A percentile compares a stretch with the other conserved stretches of the same genome.
Conservation (phyloP, 768 basidiomycete genomes). For the Mycena crocata region DNA sequence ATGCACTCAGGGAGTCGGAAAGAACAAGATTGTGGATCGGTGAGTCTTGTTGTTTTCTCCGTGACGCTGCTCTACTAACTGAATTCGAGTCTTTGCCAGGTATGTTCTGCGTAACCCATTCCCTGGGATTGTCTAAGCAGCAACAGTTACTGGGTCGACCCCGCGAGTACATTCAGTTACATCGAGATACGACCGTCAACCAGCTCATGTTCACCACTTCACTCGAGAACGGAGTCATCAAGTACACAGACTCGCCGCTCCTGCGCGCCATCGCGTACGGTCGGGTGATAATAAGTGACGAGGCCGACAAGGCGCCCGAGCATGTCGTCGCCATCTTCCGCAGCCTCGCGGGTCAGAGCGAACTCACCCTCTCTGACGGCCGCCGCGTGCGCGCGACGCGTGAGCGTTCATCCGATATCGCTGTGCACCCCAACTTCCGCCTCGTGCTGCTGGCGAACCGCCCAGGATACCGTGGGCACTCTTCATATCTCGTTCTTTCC, state of each 20-base stretch:
- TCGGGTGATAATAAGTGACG: slow-evolving; percentile 76
- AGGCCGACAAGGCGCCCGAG: slow-evolving; percentile 80
- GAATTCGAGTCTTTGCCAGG: slow-evolving; percentile 63
- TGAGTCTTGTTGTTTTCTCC: slow-evolving; percentile 36
- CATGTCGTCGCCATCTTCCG: slow-evolving; percentile 80
- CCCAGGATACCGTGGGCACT: slow-evolving; percentile 71
- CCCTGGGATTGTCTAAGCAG: slow-evolving; percentile 6
- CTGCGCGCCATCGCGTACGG: slow-evolving; percentile 71
- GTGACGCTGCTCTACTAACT: slow-evolving; percentile 3
- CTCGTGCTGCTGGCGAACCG: slow-evolving; percentile 74
- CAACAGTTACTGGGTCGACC: slow-evolving; percentile 68
- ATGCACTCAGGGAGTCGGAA: slow-evolving; percentile 66
- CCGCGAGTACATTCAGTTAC: slow-evolving; percentile 77
- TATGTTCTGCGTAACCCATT: slow-evolving; percentile 33
- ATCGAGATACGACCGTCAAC: slow-evolving; percentile 77
- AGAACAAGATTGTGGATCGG: slow-evolving; percentile 78
- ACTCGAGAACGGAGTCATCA: slow-evolving; percentile 66
- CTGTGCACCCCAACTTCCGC: slow-evolving; percentile 72
- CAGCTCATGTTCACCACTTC: slow-evolving; percentile 78
- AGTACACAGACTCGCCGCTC: slow-evolving; percentile 74
- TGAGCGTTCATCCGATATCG: slow-evolving; percentile 66
- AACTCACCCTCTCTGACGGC: slow-evolving; percentile 73
- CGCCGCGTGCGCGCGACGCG: slow-evolving; percentile 60
- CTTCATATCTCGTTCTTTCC: neutral
- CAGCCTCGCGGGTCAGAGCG: slow-evolving; percentile 73